phyloP scores from a whole-genome alignment of 192 early-diverging fungal species.

The Linderina pennispora region DNA sequence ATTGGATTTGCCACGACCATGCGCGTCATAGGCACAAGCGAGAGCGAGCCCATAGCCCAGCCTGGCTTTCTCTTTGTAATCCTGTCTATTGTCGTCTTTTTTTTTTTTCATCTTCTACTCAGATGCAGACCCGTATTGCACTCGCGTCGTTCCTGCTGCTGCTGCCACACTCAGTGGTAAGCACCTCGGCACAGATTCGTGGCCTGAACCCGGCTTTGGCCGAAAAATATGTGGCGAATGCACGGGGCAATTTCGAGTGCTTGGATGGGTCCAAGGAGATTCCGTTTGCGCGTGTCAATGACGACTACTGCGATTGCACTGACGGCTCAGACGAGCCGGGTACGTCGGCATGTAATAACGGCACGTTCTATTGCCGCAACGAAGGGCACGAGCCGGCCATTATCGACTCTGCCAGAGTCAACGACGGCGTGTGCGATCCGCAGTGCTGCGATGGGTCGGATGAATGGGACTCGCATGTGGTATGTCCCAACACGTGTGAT shows the following conservation, averaged over 20 bases:
- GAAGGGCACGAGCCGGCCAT: constrained; percentile 59
- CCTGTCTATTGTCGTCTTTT: too few relatives aligned
- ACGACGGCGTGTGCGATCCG: constrained; percentile 92
- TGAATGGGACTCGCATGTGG: constrained; percentile 56
- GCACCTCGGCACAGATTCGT: not conserved
- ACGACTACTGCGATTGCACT: constrained; percentile 95
- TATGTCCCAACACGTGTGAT: constrained; percentile 74
- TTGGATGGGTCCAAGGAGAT: constrained; percentile 68
- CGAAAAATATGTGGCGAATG: constrained; percentile 10
- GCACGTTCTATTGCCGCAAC: constrained; percentile 80
- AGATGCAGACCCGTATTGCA: too few relatives aligned
- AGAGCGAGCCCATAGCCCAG: too few relatives aligned
- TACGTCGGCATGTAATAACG: constrained; percentile 84
- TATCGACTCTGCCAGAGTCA: constrained; percentile 70
- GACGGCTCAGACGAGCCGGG: constrained; percentile 97
- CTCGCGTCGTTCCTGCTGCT: too few relatives aligned
- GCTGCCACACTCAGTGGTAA: not conserved
- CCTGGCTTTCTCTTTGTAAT: too few relatives aligned
- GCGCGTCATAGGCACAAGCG: too few relatives aligned
- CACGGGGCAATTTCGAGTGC: constrained; percentile 52
- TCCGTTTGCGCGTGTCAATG: constrained; percentile 72
- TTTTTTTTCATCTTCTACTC: too few relatives aligned
- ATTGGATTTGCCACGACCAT: too few relatives aligned
- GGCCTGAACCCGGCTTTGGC: constrained; percentile 29
- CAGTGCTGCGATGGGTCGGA: constrained; percentile 97